Conservation (phyloP, 1,284 basidiomycete genomes). For the Ganoderma multipileum region DNA sequence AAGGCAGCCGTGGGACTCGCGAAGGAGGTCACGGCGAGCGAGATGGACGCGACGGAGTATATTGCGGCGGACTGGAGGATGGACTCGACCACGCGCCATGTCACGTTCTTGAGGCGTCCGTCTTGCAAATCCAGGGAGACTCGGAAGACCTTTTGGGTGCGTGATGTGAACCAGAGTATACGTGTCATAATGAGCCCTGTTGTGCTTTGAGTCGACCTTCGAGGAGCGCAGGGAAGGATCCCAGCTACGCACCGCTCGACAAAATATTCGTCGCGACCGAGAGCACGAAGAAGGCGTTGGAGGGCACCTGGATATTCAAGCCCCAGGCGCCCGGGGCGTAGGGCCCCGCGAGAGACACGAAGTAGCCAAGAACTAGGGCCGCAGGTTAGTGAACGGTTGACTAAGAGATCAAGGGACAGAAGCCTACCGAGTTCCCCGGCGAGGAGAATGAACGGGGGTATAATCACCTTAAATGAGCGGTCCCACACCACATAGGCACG, state of each 20-base stretch:
- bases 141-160: neutral
- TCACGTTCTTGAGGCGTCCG: neutral
- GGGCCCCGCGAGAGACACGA: neutral
- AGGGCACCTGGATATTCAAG: neutral
- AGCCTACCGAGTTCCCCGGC: neutral
- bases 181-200: conserved; percentile 18
- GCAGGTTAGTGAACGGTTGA: neutral
- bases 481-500: conserved; percentile 23
- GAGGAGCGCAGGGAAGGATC: neutral
- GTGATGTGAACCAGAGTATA: conserved; percentile 16
- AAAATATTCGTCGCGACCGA: conserved; percentile 25
- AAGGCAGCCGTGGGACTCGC: conserved; percentile 19
- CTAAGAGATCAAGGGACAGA: neutral
- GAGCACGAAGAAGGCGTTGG: conserved; percentile 15
- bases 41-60: conserved; percentile 28
- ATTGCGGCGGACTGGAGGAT: conserved; percentile 30
- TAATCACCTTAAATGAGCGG: conserved; percentile 5
- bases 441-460: conserved; percentile 14
- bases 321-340: neutral
- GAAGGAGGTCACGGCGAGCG: conserved; percentile 26
- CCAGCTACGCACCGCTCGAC: conserved; percentile 11
- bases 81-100: conserved; percentile 28
- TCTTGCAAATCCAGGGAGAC: neutral
- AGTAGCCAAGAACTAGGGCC: neutral
- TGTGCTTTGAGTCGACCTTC: neutral